Base-by-base conservation (phyloP, 441 rosid species). In the Cnidoscolus chayamansa region DNA sequence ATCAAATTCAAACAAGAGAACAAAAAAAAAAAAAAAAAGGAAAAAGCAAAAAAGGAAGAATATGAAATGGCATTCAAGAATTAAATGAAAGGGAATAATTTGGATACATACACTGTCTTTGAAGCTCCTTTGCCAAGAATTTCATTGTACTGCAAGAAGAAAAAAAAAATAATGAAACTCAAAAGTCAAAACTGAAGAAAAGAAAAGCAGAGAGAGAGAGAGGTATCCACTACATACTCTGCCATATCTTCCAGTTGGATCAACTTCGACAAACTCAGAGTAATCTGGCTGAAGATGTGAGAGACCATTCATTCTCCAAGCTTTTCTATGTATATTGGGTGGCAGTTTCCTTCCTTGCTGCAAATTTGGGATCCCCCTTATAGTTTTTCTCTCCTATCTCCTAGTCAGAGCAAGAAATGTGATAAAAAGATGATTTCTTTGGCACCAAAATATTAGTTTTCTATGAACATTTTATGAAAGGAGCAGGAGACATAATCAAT, bases 171-270 rank as follows among this genome's bases (percentile, higher is more conserved):
- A 77, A 43, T 57, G 40, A 56, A 55, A 71, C 30, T 11, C 20
- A 19, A 72, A 72, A 78, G 75, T 61, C 76, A 48, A 75, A 80
- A 32, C 75, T 48, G 13, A 58, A 63, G 32, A 40, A 48, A 40
- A 40, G 45, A 40, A 7, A 40, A 40, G 45, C 45, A 40, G 45
- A 40, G 45, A 40, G 45, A 40, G 45, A 65, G 45, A 59, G 35
- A 56, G 50, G 45, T 40, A 3, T 40, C 45, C 7, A 40, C 45
- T 12, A 47, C 2, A 58, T 85, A 94, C 99, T 81, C 98, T 90
- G 81, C 98, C 96, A 83, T 95, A 95, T 92, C 99, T 91, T 81
- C 99, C 96, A 62, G 98, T 86, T 67, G 99, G 98, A 91, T 95
- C 99, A 86, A 90, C 95, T 84, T 93, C 99, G 79, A 95, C 89